phyloP scores from a whole-genome alignment of 2,329 filamentous ascomycete genomes.

The Colletotrichum lupini region DNA sequence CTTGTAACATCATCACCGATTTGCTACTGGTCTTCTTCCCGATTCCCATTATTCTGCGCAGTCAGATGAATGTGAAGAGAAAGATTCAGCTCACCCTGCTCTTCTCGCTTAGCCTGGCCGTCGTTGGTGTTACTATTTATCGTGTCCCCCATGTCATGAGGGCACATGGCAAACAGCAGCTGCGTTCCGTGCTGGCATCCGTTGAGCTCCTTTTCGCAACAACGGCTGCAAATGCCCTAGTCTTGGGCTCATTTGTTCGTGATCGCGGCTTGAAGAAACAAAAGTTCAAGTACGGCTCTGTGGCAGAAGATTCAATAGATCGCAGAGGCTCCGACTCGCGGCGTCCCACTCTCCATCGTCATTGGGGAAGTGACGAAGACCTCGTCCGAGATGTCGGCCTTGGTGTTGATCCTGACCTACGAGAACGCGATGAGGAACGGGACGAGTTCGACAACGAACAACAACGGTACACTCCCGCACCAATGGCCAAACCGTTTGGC shows the following conservation, averaged over 20 bases:
- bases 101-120: conserved; percentile 85
- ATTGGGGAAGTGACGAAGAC: conserved; percentile 93
- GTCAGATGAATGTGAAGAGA: conserved; percentile 79
- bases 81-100: conserved; percentile 84
- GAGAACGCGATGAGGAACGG: conserved; percentile 46
- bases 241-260: conserved; percentile 91
- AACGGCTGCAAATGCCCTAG: conserved; percentile 86
- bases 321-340: conserved; percentile 49
- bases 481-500: conserved; percentile 44
- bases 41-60: conserved; percentile 85
- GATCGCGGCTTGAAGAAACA: conserved; percentile 91
- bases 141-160: conserved; percentile 83
- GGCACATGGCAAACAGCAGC: conserved; percentile 80
- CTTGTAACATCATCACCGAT: conserved; percentile 89
- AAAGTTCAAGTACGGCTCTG: conserved; percentile 77
- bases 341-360: conserved; percentile 66
- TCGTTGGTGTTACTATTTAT: conserved; percentile 83
- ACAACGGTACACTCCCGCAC: conserved; percentile 49
- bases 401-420: conserved; percentile 66
- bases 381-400: conserved; percentile 84
- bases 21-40: conserved; percentile 88
- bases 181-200: conserved; percentile 88
- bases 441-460: conserved; percentile 34
- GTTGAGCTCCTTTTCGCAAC: conserved; percentile 91
- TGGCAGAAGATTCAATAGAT: conserved; percentile 72